Conservation (phyloP, 2,329 filamentous ascomycete genomes). For the Cordyceps farinosa region DNA sequence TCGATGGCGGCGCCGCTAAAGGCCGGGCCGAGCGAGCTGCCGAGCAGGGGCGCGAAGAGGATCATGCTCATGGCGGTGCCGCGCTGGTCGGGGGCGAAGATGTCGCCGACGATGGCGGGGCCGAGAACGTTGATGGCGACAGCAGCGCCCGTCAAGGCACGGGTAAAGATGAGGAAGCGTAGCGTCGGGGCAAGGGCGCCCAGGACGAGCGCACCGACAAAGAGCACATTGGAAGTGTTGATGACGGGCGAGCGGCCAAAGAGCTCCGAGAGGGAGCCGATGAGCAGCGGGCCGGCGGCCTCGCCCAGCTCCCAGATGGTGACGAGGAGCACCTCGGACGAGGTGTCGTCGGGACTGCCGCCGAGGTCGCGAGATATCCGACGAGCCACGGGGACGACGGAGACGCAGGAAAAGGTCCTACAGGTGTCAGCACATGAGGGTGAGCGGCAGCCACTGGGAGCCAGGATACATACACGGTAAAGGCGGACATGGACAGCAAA, state of each 20-base stretch:
- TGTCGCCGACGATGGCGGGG: constrained; percentile 61
- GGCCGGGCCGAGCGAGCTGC: constrained; percentile 54
- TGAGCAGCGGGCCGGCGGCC: constrained; percentile 55
- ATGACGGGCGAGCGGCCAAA: constrained; percentile 55
- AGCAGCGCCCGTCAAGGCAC: constrained; percentile 58
- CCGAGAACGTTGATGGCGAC: constrained; percentile 62
- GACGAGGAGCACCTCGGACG: constrained; percentile 58
- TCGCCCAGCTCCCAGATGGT: constrained; percentile 69
- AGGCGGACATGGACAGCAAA: constrained; percentile 12
- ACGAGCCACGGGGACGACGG: constrained; percentile 50
- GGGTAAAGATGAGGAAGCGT: constrained; percentile 47
- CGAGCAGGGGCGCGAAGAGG: constrained; percentile 54
- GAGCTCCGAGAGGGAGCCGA: constrained; percentile 61
- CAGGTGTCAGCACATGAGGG: neutral
- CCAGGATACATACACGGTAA: constrained; percentile 4
- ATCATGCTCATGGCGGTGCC: constrained; percentile 57
- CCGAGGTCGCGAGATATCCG: constrained; percentile 48
- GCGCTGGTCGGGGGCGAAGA: constrained; percentile 55
- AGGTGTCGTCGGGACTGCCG: constrained; percentile 37
- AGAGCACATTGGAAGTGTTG: constrained; percentile 49
- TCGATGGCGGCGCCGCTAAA: constrained; percentile 54
- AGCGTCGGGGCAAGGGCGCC: constrained; percentile 45
- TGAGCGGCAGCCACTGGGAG: neutral
- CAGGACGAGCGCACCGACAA: constrained; percentile 46
- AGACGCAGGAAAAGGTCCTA: constrained; percentile 57